These are phyloP conservation scores for Elongisporangium senticosum DNA, from an alignment of 352 stramenopile species.

Conservation along the genomic window DNA sequence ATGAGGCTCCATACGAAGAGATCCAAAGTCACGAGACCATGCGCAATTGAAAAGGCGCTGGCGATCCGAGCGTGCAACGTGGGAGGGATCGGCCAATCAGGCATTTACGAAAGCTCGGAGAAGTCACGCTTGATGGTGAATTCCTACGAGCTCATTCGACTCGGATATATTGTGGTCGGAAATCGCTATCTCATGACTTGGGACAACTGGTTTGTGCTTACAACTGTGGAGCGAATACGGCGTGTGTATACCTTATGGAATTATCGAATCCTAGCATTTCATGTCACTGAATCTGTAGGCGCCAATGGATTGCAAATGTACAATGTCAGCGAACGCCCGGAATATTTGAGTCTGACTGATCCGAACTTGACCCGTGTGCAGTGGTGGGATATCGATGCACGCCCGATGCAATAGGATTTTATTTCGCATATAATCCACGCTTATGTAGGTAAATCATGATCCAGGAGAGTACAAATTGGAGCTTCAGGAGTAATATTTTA, in stretches of 20 bases:
- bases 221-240: constrained; percentile 8
- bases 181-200: constrained; percentile 14
- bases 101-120: background rate
- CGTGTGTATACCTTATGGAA: constrained; percentile 17
- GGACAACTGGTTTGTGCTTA: constrained; percentile 18
- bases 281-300: background rate
- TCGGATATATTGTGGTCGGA: constrained; percentile 19
- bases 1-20: background rate
- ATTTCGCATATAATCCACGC: too few relatives aligned
- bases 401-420: background rate
- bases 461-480: too few relatives aligned
- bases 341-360: background rate
- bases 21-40: background rate
- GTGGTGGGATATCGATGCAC: background rate
- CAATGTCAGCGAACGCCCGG: background rate
- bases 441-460: too few relatives aligned
- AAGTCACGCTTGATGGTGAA: constrained; percentile 2
- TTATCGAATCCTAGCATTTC: constrained; percentile 10
- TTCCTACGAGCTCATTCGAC: constrained; percentile 19
- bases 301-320: background rate
- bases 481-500: background rate
- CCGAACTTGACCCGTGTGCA: background rate
- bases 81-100: background rate
- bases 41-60: constrained; percentile 2
- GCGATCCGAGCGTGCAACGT: background rate